Conservation (phyloP, 2,329 filamentous ascomycete species). For the Metarhizium humberi region DNA sequence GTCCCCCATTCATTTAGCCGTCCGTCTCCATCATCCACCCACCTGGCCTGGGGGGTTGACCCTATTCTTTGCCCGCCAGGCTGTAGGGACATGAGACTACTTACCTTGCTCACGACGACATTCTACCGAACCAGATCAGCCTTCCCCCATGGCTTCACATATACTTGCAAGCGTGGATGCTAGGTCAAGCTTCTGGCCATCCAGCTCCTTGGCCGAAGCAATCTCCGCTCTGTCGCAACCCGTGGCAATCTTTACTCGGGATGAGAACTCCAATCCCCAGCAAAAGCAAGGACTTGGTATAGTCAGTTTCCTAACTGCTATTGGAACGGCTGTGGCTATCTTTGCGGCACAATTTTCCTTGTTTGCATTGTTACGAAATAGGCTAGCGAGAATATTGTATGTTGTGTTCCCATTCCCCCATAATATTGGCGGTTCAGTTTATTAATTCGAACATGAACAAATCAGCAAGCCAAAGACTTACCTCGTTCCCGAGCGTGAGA, state of each 20-base stretch:
- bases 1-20: neutral
- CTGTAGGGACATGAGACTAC: neutral
- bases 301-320: slow-evolving; percentile 50
- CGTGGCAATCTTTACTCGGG: slow-evolving; percentile 2
- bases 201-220: neutral
- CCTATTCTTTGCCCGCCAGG: neutral
- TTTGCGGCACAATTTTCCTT: slow-evolving; percentile 56
- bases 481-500: slow-evolving; percentile 75
- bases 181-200: neutral
- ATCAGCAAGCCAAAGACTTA: slow-evolving; percentile 72
- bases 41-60: neutral
- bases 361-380: slow-evolving; percentile 72
- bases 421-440: slow-evolving; percentile 6
- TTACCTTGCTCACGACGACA: neutral
- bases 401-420: slow-evolving; percentile 15
- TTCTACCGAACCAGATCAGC: neutral
- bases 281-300: slow-evolving; percentile 33
- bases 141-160: neutral
- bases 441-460: neutral
- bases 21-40: neutral
- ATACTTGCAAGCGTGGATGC: neutral
- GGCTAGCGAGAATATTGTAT: slow-evolving; percentile 74
- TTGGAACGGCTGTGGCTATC: slow-evolving; percentile 51
- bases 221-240: neutral
- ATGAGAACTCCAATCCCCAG: slow-evolving; percentile 19